Evolutionary conservation across 495 filamentous ascomycete species (phyloP).

Genomic region (Friedmanniomyces simplex): DNA sequence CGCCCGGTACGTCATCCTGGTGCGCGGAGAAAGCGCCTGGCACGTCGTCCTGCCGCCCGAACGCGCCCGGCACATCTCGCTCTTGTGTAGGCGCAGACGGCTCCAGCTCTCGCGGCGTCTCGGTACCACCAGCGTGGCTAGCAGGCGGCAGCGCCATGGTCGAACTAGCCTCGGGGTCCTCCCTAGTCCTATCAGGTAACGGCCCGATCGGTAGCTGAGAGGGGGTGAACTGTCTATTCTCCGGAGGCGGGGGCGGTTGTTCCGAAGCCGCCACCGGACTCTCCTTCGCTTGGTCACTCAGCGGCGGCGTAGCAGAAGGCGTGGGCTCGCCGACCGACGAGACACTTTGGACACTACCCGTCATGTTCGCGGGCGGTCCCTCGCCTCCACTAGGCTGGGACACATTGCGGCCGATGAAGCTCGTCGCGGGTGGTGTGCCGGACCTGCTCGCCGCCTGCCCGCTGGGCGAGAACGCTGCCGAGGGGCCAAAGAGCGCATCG

Average conservation of each 20-base stretch:
- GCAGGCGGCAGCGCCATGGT: constrained; percentile 73
- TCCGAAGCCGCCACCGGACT: not conserved
- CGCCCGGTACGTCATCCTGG: constrained; percentile 31
- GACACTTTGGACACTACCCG: constrained; percentile 4
- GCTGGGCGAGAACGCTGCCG: constrained; percentile 13
- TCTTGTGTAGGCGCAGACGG: not conserved
- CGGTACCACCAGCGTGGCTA: constrained; percentile 53
- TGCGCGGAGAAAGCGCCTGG: constrained; percentile 8
- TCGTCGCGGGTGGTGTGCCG: constrained; percentile 16
- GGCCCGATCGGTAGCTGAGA: constrained; percentile 12
- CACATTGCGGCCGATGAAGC: constrained; percentile 11
- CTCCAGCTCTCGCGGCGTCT: constrained; percentile 36
- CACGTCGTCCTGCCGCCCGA: not conserved
- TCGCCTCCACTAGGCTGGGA: not conserved
- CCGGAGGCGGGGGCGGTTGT: constrained; percentile 44
- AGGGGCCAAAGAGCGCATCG: constrained; percentile 17
- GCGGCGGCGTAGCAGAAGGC: constrained; percentile 16
- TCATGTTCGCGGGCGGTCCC: constrained; percentile 1
- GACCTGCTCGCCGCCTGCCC: constrained; percentile 10
- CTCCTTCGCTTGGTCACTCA: constrained; percentile 12
- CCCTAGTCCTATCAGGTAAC: not conserved
- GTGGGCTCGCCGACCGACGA: constrained; percentile 18
- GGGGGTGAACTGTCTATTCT: constrained; percentile 52
- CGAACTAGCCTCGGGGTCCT: constrained; percentile 32
- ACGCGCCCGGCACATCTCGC: not conserved